Base-by-base conservation (phyloP, 805 yeast species). In the Yarrowia divulgata region DNA sequence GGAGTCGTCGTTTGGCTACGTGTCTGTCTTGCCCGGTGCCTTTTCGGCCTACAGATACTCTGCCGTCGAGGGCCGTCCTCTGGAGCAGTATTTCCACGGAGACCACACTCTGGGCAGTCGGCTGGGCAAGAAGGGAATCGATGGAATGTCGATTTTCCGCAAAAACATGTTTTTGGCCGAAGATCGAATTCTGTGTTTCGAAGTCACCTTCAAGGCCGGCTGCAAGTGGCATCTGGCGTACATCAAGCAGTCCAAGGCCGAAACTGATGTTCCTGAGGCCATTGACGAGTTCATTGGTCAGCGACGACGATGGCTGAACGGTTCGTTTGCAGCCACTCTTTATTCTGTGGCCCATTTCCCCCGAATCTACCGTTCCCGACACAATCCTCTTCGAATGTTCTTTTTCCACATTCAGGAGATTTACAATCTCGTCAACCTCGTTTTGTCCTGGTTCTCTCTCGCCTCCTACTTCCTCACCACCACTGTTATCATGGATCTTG, bases 131-230 rank as follows among this genome's bases (percentile, higher is more conserved):
- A 79, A 80, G 73, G 88, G 87, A 12, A 78, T 86, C 49, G 87
- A 86, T 71, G 89, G 87, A 3, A 84, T 85, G 79, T 85, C 84
- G 67, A 87, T 87, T 72, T 87, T 87, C 79, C 85, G 88, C 32
- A 86, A 87, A 69, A 87, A 87, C 75, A 87, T 87, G 90, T 87
- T 87, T 74, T 79, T 87, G 72, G 90, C 90, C 69, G 90, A 87
- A 77, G 90, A 87, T 74, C 85, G 90, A 73, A 87, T 87, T 72
- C 79, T 87, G 71, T 87, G 90, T 77, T 85, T 85, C 74, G 90
- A 87, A 73, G 83, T 87, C 67, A 86, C 85, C 18, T 88, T 88
- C 69, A 87, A 87, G 75, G 78, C 79, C 45, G 83, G 82, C 12
- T 82, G 85, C 72, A 81, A 84, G 68, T 87, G 90, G 90, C 83